A percentile compares a stretch with the other conserved stretches of the same genome.
These are phyloP conservation scores for Trichocladium uniseriatum DNA, from an alignment of 495 filamentous ascomycete genomes.

Conservation along the genomic window DNA sequence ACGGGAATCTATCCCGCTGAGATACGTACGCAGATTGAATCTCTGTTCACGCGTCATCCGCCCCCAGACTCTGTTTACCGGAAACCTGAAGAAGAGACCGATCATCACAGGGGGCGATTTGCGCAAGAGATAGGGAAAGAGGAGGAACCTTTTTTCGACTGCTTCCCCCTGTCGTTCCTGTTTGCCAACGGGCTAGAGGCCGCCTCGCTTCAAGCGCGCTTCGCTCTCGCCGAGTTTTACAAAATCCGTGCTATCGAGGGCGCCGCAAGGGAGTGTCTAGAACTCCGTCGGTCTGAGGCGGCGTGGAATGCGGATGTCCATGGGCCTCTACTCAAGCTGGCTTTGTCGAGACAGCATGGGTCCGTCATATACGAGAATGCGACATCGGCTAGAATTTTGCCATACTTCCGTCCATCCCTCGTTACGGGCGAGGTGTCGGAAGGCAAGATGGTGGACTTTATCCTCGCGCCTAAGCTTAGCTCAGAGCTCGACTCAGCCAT, in stretches of 20 bases:
- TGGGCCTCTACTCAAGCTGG: constrained; percentile 1
- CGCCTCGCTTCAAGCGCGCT: neutral
- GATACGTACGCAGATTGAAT: neutral
- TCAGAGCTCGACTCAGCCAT: neutral
- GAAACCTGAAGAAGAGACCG: neutral
- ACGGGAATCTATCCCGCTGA: neutral
- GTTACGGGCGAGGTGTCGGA: constrained; percentile 1
- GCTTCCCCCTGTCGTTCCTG: neutral
- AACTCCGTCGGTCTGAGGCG: neutral
- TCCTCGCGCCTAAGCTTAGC: constrained; percentile 1
- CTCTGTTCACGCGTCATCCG: neutral
- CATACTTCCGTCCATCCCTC: constrained; percentile 3
- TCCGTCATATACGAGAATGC: constrained; percentile 3
- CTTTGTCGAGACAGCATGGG: neutral
- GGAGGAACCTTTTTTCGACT: constrained; percentile 1
- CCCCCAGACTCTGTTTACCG: neutral
- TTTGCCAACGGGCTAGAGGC: neutral
- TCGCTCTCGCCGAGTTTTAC: constrained; percentile 4
- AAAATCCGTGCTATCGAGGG: neutral
- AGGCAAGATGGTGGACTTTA: constrained; percentile 6
- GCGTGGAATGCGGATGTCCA: constrained; percentile 4
- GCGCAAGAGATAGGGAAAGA: neutral
- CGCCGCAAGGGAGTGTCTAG: neutral
- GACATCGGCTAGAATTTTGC: constrained; percentile 2
- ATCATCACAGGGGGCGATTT: neutral